Conservation (phyloP, 495 filamentous ascomycete species). For the Penicillium salamii region DNA sequence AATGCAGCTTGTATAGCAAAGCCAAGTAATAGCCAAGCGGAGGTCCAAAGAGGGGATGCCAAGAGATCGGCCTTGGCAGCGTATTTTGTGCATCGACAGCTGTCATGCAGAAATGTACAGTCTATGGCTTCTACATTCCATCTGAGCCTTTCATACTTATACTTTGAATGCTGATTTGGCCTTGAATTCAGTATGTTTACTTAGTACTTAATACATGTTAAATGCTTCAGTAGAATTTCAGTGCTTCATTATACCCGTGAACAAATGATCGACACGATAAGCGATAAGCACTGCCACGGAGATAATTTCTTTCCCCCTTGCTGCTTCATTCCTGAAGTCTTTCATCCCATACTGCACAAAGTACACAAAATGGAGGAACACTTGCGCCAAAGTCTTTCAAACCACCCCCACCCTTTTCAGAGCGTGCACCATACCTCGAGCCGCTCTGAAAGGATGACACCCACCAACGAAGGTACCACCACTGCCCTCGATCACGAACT, state of each 20-base stretch:
- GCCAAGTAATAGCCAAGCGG: background rate
- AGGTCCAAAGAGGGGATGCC: background rate
- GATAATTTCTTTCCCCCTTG: constrained; percentile 1
- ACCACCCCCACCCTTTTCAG: constrained; percentile 29
- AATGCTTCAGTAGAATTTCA: too few relatives aligned
- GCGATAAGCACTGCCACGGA: constrained; percentile 10
- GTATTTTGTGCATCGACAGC: too few relatives aligned
- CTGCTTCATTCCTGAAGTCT: background rate
- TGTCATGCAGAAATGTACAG: too few relatives aligned
- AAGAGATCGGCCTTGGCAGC: background rate
- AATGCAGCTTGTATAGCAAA: background rate
- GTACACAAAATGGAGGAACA: constrained; percentile 36
- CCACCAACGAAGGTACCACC: constrained; percentile 31
- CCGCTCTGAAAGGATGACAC: constrained; percentile 20
- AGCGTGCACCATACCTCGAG: constrained; percentile 18
- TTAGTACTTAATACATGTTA: too few relatives aligned
- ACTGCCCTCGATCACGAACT: constrained; percentile 34
- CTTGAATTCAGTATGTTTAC: too few relatives aligned
- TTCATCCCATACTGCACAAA: background rate
- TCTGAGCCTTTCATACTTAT: too few relatives aligned
- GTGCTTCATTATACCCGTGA: too few relatives aligned
- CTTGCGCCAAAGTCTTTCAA: constrained; percentile 38
- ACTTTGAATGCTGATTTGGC: too few relatives aligned
- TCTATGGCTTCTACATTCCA: too few relatives aligned
- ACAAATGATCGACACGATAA: constrained; percentile 6